Percentiles rank a stretch among this genome's conserved stretches.
Conservation (phyloP, 108 stramenopile genomes). For the Fistulifera solaris region DNA sequence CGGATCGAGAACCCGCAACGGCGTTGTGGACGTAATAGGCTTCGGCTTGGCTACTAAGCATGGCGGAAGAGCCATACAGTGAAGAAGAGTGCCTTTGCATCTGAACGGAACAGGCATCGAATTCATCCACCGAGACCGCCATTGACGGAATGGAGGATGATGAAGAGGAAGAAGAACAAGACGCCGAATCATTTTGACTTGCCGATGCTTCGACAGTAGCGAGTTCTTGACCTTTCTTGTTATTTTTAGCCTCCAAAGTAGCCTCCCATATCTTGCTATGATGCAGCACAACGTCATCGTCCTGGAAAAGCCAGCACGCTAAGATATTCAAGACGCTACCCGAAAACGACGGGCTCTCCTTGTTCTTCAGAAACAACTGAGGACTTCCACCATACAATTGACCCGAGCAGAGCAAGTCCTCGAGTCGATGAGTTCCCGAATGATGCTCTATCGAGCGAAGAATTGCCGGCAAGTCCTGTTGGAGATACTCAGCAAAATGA, state of each 20-base stretch:
- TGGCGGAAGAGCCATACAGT: not conserved
- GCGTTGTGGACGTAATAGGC: constrained; percentile 40
- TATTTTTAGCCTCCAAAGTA: not conserved
- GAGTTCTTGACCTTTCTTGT: not conserved
- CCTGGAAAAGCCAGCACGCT: not conserved
- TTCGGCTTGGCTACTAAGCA: constrained; percentile 21
- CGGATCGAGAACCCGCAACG: not conserved
- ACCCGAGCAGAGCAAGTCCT: constrained; percentile 10
- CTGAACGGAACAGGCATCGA: constrained; percentile 8
- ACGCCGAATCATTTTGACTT: constrained; percentile 6
- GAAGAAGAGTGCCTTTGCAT: not conserved
- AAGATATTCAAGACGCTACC: not conserved
- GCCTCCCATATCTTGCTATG: not conserved
- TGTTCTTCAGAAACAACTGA: too few species aligned
- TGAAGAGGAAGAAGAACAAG: constrained; percentile 12
- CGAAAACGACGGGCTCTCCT: not conserved
- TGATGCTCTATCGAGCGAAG: not conserved
- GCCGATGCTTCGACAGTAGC: not conserved
- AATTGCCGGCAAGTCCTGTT: not conserved
- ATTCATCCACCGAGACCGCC: not conserved
- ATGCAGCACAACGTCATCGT: too few species aligned
- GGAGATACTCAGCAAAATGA: constrained; percentile 1
- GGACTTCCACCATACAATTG: constrained; percentile 31
- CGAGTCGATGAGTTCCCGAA: not conserved
- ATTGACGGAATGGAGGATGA: not conserved